Percentiles rank a stretch among this genome's conserved stretches.
phyloP scores from a whole-genome alignment of 306 rosid species.

The Ceratonia siliqua region DNA sequence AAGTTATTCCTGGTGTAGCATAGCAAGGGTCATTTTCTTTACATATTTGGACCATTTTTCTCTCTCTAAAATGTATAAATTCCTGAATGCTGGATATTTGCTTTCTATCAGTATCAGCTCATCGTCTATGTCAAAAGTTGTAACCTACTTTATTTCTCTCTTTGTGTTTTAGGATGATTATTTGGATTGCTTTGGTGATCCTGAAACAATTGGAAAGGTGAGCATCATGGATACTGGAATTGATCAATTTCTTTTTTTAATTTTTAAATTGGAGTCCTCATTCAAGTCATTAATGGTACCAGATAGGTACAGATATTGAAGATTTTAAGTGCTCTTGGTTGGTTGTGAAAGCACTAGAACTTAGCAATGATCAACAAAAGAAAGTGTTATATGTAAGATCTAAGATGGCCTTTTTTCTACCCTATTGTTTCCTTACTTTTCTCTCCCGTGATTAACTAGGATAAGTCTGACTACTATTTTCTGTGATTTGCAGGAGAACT shows the following conservation, averaged over 20 bases:
- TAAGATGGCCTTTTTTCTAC: constrained; percentile 39
- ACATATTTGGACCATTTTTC: no score
- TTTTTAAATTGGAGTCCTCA: constrained; percentile 11
- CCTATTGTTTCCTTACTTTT: background rate
- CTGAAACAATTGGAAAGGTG: constrained; percentile 89
- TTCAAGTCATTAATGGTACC: constrained; percentile 37
- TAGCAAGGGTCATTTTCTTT: no score
- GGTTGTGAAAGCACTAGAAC: constrained; percentile 87
- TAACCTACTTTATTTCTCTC: constrained; percentile 3
- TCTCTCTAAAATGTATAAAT: background rate
- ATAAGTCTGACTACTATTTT: constrained; percentile 4
- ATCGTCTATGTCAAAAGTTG: background rate
- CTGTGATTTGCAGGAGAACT: constrained; percentile 61
- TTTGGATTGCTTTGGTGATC: constrained; percentile 89
- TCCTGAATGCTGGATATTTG: constrained; percentile 3
- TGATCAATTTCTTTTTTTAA: constrained; percentile 18
- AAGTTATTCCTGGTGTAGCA: no score
- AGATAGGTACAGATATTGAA: constrained; percentile 97
- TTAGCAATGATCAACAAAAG: constrained; percentile 72
- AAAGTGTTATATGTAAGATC: constrained; percentile 70
- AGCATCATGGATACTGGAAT: constrained; percentile 6
- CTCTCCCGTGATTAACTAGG: constrained; percentile 13
- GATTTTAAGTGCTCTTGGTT: constrained; percentile 98
- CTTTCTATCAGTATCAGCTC: background rate
- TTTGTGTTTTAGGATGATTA: constrained; percentile 72